phyloP scores from a whole-genome alignment of 805 yeast species.

The Cyberlindnera galapagoensis region DNA sequence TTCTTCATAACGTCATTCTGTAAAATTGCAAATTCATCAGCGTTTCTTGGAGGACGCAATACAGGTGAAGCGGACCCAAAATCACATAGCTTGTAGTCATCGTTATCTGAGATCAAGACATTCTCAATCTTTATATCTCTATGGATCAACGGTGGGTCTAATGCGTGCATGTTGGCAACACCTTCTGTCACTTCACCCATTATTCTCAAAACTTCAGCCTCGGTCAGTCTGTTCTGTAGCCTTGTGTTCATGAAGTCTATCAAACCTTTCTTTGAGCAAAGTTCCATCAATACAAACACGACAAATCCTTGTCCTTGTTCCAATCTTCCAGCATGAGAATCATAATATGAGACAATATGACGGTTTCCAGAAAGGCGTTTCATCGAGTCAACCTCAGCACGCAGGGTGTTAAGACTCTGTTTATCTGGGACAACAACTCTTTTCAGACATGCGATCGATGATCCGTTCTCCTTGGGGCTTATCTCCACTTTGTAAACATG shows the following conservation, averaged over 20 bases:
- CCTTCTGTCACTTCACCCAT: constrained; percentile 68
- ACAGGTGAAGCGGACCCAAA: constrained; percentile 74
- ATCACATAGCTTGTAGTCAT: constrained; percentile 67
- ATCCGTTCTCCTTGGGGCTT: constrained; percentile 50
- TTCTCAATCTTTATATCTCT: constrained; percentile 81
- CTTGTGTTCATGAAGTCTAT: constrained; percentile 78
- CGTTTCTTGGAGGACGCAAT: constrained; percentile 53
- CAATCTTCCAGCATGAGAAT: constrained; percentile 87
- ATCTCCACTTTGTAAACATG: constrained; percentile 81
- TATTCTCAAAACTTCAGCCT: constrained; percentile 59
- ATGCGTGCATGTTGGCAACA: constrained; percentile 70
- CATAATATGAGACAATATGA: constrained; percentile 84
- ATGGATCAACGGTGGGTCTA: constrained; percentile 66
- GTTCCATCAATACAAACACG: constrained; percentile 76
- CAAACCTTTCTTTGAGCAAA: constrained; percentile 66
- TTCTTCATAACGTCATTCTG: constrained; percentile 69
- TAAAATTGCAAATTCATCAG: constrained; percentile 51
- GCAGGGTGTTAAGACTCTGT: constrained; percentile 65
- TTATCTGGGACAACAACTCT: constrained; percentile 95
- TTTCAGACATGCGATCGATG: constrained; percentile 71
- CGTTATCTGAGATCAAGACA: constrained; percentile 54
- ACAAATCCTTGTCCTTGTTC: constrained; percentile 52
- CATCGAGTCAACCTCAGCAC: constrained; percentile 98
- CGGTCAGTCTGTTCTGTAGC: constrained; percentile 57
- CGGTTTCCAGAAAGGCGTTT: constrained; percentile 72